A percentile compares a stretch with the other conserved stretches of the same genome.
Evolutionary conservation across 495 filamentous ascomycete species (phyloP).

Genomic region (Penicillium egyptiacum): DNA sequence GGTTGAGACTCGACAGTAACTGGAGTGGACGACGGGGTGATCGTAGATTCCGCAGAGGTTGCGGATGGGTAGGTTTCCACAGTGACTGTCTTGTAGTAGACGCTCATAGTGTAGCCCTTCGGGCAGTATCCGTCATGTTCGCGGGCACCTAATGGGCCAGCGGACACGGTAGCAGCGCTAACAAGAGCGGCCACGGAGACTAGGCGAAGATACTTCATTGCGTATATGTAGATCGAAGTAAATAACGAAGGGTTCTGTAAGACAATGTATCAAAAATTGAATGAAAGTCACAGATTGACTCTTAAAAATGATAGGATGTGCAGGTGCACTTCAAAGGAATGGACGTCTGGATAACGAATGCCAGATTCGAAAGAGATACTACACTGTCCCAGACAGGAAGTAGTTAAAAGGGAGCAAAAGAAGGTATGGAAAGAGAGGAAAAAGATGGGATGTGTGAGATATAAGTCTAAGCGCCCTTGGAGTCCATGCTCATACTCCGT

Average conservation of each 20-base stretch:
- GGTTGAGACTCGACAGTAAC: not conserved
- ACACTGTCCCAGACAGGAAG: conserved; percentile 32
- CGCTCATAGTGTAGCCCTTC: conserved; percentile 29
- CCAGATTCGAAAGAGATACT: conserved; percentile 26
- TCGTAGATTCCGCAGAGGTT: conserved; percentile 13
- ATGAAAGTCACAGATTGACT: conserved; percentile 8
- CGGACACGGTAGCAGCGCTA: conserved; percentile 34
- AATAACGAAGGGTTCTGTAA: not conserved
- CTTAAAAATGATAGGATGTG: conserved; percentile 26
- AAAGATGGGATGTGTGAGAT: not conserved
- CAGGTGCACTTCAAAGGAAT: conserved; percentile 32
- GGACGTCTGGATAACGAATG: conserved; percentile 39
- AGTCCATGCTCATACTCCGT: not conserved
- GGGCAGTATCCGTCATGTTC: conserved; percentile 27
- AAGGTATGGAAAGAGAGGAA: conserved; percentile 7
- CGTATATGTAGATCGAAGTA: conserved; percentile 8
- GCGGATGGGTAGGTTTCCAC: conserved; percentile 1
- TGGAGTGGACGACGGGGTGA: not conserved
- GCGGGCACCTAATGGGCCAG: conserved; percentile 22
- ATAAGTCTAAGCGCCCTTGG: not conserved
- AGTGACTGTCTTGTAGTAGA: conserved; percentile 14
- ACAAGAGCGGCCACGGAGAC: conserved; percentile 34
- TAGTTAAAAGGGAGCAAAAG: conserved; percentile 14
- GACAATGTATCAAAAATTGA: not conserved
- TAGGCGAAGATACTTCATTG: conserved; percentile 39